These are phyloP conservation scores for Xylaria palmicola DNA, from an alignment of 495 filamentous ascomycete genomes.

Conservation along the genomic window DNA sequence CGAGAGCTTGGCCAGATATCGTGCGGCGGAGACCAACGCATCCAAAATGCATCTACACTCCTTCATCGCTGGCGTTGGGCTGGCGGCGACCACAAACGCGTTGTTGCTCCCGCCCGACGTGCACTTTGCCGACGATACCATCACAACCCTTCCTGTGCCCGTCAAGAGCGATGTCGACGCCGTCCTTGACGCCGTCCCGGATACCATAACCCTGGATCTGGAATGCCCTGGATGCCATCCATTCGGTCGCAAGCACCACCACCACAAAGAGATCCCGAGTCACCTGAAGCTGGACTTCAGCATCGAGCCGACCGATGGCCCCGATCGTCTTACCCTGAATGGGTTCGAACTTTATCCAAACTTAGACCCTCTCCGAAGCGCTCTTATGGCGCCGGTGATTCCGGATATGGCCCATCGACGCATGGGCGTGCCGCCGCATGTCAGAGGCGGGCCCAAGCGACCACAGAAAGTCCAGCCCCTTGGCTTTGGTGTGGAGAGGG, in stretches of 20 bases:
- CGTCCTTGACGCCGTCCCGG: constrained; percentile 11
- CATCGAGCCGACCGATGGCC: constrained; percentile 30
- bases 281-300: constrained; percentile 43
- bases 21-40: constrained; percentile 12
- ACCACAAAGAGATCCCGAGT: constrained; percentile 31
- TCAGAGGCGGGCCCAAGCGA: constrained; percentile 14
- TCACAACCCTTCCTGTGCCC: constrained; percentile 30
- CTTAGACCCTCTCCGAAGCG: constrained; percentile 27
- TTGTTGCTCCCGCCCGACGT: constrained; percentile 31
- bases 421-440: constrained; percentile 17
- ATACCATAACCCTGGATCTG: constrained; percentile 31
- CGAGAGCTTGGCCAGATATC: constrained; percentile 20
- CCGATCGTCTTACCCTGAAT: constrained; percentile 43
- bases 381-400: constrained; percentile 28
- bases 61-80: constrained; percentile 29
- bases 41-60: constrained; percentile 30
- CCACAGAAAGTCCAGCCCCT: constrained; percentile 29
- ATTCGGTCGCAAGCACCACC: constrained; percentile 20
- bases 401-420: constrained; percentile 18
- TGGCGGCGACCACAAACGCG: constrained; percentile 34
- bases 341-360: constrained; percentile 45
- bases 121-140: constrained; percentile 21
- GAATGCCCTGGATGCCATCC: constrained; percentile 44
- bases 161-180: constrained; percentile 16
- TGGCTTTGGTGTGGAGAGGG: constrained; percentile 38